Conservation (phyloP, 352 stramenopile species). For the Phytopythium delawarense region DNA sequence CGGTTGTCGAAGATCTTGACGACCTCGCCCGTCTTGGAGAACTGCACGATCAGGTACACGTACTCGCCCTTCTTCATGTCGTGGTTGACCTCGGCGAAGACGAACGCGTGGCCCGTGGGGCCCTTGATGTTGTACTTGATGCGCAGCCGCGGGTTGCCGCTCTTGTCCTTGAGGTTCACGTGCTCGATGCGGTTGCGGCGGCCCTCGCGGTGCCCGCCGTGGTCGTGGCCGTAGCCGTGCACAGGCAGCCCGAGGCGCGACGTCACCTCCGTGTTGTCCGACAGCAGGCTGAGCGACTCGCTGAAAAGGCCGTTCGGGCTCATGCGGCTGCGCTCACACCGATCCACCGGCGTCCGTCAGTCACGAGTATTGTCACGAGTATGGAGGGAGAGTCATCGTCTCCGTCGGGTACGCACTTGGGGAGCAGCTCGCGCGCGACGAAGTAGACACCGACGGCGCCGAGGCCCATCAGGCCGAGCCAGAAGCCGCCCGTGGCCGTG, state of each 20-base stretch:
- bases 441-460: conserved; percentile 89
- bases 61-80: conserved; percentile 94
- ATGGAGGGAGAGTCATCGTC: neutral
- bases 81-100: conserved; percentile 92
- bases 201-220: conserved; percentile 90
- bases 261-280: conserved; percentile 80
- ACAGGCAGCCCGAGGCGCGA: conserved; percentile 86
- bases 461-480: conserved; percentile 82
- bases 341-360: neutral
- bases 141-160: conserved; percentile 76
- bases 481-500: conserved; percentile 85
- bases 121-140: conserved; percentile 96
- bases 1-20: conserved; percentile 93
- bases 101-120: conserved; percentile 80
- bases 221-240: conserved; percentile 93
- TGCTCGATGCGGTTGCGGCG: conserved; percentile 95
- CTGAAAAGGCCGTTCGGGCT: conserved; percentile 81
- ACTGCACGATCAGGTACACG: conserved; percentile 94
- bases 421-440: conserved; percentile 89
- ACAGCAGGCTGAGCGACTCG: conserved; percentile 68
- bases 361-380: neutral
- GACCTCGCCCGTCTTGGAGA: conserved; percentile 88
- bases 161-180: conserved; percentile 89
- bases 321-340: conserved; percentile 50
- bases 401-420: conserved; percentile 50